Percentiles rank a stretch among this genome's conserved stretches.
Conservation (phyloP, 2,329 filamentous ascomycete species). For the Phyllosticta citrichinensis region DNA sequence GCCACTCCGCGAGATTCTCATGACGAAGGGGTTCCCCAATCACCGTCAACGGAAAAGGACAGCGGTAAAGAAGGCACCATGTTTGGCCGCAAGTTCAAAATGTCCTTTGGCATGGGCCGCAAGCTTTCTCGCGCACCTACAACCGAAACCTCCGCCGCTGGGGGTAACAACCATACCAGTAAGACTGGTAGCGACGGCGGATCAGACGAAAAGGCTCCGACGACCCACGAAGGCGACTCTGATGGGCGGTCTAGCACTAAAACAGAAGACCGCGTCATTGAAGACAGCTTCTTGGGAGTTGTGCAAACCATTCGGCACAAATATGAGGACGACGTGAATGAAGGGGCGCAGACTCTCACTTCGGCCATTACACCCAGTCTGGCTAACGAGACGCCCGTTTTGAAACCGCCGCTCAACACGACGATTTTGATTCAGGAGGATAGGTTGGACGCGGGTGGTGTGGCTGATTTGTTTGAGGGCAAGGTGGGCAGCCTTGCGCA, state of each 20-base stretch:
- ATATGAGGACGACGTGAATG: conserved; percentile 58
- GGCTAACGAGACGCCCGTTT: conserved; percentile 62
- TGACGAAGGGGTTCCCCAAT: conserved; percentile 19
- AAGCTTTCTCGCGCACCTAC: conserved; percentile 62
- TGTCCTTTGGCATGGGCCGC: conserved; percentile 65
- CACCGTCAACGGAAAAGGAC: conserved; percentile 32
- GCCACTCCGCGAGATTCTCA: conserved; percentile 14
- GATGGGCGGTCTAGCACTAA: conserved; percentile 46
- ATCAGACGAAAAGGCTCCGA: conserved; percentile 33
- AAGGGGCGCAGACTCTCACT: conserved; percentile 43
- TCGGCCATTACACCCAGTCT: conserved; percentile 59
- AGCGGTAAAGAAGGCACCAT: conserved; percentile 48
- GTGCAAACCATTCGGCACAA: conserved; percentile 63
- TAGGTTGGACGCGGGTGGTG: conserved; percentile 50
- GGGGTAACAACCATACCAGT: background rate
- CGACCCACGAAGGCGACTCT: conserved; percentile 53
- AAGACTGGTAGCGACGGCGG: background rate
- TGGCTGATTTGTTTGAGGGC: conserved; percentile 82
- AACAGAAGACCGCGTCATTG: conserved; percentile 59
- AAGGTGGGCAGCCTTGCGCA: conserved; percentile 68
- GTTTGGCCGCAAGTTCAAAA: conserved; percentile 76
- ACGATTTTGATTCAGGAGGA: conserved; percentile 58
- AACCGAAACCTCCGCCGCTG: conserved; percentile 37
- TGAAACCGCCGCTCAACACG: conserved; percentile 59
- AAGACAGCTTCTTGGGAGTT: conserved; percentile 64